These are phyloP conservation scores for Trapa bicornis DNA, from an alignment of 345 rosid species.

Conservation along the genomic window DNA sequence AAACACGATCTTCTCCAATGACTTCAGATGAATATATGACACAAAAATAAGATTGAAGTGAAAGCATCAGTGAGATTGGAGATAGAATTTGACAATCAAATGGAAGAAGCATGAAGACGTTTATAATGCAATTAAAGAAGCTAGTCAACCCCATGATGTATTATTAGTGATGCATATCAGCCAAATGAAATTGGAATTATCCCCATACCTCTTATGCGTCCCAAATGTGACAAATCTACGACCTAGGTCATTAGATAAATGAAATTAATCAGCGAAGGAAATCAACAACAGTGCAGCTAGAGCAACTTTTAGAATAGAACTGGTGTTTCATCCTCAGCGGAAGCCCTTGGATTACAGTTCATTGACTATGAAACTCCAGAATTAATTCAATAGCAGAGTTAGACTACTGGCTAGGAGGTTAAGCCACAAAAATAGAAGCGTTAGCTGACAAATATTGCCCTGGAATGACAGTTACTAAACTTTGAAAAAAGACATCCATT, in stretches of 20 bases:
- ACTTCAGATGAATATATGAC: conserved; percentile 33
- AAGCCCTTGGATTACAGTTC: background rate
- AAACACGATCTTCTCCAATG: conserved; percentile 81
- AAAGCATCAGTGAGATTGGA: background rate
- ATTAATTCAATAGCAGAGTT: background rate
- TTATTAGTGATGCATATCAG: background rate
- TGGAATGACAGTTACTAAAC: background rate
- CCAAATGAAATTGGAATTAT: background rate
- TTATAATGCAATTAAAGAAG: background rate
- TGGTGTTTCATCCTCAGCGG: background rate
- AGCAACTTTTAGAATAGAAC: background rate
- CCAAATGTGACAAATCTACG: conserved; percentile 71
- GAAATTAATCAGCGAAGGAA: background rate
- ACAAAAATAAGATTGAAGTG: conserved; percentile 6
- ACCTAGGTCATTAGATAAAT: conserved; percentile 31
- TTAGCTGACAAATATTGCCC: background rate
- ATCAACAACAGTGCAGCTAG: background rate
- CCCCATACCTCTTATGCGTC: conserved; percentile 65
- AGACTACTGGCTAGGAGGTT: background rate
- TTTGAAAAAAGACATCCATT: background rate
- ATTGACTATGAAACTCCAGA: background rate
- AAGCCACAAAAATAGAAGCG: background rate
- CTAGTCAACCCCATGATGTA: background rate
- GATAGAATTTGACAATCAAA: conserved; percentile 1
- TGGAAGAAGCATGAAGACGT: background rate